Base-by-base conservation (phyloP, 2,329 filamentous ascomycete genomes). In the Ceratocystis destructans region DNA sequence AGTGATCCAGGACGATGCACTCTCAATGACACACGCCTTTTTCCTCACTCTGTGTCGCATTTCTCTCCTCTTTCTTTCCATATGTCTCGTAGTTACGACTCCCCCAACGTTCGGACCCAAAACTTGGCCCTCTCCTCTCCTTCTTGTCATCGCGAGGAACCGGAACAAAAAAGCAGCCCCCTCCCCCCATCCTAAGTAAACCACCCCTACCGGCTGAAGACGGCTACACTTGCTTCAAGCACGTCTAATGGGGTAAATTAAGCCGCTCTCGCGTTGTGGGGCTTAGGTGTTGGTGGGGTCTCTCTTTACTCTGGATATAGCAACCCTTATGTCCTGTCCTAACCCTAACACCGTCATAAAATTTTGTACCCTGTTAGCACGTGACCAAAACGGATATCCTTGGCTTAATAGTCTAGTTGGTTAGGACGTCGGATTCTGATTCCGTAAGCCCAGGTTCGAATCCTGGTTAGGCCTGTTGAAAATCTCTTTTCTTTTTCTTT, bases 141-240 rank as follows among this genome's bases (percentile, higher is more conserved):
- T n/a, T n/a, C 17, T 22, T 48, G 17, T 22, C 46, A 22, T 68
- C 66, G 59, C 50, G 66, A 65, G 62, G 64, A 68, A 68, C 66
- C 55, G 63, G 64, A 68, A 50, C 62, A 64, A 57, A 61, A 25
- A 41, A 41, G 37, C 3, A 3, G 10, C 10, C 37, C 37, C 12
- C 22, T 25, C 22, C 22, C 22, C 33, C 37, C 37, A 41, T 41
- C 37, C 37, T 10, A 41, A 41, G 37, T 41, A 41, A 8, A 12
- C 12, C 8, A 41, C 37, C 37, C 37, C 22, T 28, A 65, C 31
- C 64, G 66, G 63, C 46, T 65, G 41, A 37, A 45, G 25, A 68
- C 66, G 66, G 66, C 28, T 68, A 25, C 63, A 65, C 59, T 65
- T 68, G 37, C 66, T 68, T 44, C 4, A 61, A 46, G 46, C 50